Conservation (phyloP, 1,284 basidiomycete genomes). For the Ustilago xerochloae region DNA sequence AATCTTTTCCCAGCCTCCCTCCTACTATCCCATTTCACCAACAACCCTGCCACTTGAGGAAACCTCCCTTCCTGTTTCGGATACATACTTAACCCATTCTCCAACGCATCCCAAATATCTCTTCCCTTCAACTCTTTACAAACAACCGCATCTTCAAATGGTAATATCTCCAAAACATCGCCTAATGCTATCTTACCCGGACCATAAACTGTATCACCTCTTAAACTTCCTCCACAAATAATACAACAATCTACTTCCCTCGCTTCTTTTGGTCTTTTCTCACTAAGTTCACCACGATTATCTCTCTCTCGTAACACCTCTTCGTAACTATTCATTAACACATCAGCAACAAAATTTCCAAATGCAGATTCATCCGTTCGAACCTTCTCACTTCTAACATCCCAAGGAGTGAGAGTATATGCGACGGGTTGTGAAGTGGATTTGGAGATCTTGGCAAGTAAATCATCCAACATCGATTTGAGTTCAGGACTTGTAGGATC, state of each 20-base stretch:
- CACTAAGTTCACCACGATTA: constrained; percentile 70
- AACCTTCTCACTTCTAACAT: constrained; percentile 80
- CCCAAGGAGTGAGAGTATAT: constrained; percentile 78
- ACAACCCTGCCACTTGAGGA: constrained; percentile 86
- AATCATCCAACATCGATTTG: constrained; percentile 74
- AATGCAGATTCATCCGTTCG: constrained; percentile 79
- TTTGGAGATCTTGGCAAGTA: constrained; percentile 79
- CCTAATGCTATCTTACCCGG: constrained; percentile 83
- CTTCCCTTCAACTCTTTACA: constrained; percentile 84
- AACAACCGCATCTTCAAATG: constrained; percentile 84
- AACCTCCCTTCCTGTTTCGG: constrained; percentile 94
- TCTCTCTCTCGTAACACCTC: constrained; percentile 75
- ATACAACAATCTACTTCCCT: constrained; percentile 54
- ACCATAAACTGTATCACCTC: constrained; percentile 83
- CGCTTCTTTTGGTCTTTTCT: constrained; percentile 13
- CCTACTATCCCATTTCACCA: constrained; percentile 86
- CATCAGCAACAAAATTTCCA: constrained; percentile 90
- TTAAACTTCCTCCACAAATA: constrained; percentile 75
- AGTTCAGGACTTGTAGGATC: constrained; percentile 75
- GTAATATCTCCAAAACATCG: constrained; percentile 85
- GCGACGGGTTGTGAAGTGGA: constrained; percentile 75
- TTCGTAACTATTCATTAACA: constrained; percentile 85
- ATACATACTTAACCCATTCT: constrained; percentile 80
- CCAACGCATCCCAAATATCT: constrained; percentile 83
- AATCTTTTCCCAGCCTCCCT: constrained; percentile 63